Conservation (phyloP, 2,329 filamentous ascomycete genomes). For the Aquanectria penicillioides region DNA sequence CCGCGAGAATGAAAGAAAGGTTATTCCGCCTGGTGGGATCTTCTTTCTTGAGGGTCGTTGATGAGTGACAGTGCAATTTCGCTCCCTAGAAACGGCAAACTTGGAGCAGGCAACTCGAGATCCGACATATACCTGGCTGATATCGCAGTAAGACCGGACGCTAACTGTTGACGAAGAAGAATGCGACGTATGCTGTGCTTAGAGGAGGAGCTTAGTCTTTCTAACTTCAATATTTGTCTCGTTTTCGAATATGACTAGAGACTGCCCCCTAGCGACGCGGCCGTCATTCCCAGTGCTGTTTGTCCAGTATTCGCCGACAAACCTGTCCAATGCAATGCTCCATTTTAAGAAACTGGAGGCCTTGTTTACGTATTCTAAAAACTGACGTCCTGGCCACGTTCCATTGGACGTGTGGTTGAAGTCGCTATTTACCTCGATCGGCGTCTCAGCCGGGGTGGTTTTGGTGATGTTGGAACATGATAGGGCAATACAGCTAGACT, state of each 20-base stretch:
- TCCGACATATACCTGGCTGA: slow-evolving; percentile 21
- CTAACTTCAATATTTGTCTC: not conserved
- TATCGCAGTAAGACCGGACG: not conserved
- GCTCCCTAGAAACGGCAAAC: not conserved
- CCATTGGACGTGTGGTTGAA: not conserved
- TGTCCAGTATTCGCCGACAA: not conserved
- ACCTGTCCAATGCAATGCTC: not conserved
- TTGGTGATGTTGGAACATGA: not conserved
- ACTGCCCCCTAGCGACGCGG: not conserved
- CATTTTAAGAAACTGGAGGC: no score
- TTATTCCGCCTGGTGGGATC: not conserved
- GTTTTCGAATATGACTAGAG: not conserved
- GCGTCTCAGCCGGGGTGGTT: not conserved
- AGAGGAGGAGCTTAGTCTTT: not conserved
- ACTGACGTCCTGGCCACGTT: no score
- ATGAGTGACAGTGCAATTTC: slow-evolving; percentile 14
- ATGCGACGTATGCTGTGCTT: not conserved
- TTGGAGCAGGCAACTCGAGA: slow-evolving; percentile 14
- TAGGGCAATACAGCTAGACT: slow-evolving; percentile 23
- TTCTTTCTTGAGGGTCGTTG: slow-evolving; percentile 12
- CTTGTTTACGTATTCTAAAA: no score
- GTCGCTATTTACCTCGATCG: not conserved
- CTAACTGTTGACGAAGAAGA: not conserved
- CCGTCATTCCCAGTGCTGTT: not conserved
- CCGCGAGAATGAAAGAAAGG: not conserved